Conservation (phyloP, 352 stramenopile genomes). For the Globisporangium cederbergense region DNA sequence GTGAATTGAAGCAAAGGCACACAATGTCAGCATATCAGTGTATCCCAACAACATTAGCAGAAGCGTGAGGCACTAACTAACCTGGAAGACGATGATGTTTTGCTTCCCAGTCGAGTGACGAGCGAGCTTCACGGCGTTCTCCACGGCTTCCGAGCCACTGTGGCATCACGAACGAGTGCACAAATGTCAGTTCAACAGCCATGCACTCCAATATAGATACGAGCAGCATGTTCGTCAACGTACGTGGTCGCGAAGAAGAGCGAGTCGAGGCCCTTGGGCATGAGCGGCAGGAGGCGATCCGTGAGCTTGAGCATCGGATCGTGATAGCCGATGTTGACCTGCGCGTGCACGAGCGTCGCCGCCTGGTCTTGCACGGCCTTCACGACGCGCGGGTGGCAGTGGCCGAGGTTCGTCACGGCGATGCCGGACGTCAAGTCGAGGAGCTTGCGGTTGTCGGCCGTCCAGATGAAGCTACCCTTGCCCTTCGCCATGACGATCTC, state of each 20-base stretch:
- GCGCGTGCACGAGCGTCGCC: slow-evolving; percentile 83
- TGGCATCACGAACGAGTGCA: slow-evolving; percentile 1
- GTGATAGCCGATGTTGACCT: slow-evolving; percentile 93
- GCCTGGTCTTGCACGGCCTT: slow-evolving; percentile 89
- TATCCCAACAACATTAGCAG: background rate
- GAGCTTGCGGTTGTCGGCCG: slow-evolving; percentile 81
- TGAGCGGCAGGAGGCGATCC: slow-evolving; percentile 67
- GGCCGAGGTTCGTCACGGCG: slow-evolving; percentile 89
- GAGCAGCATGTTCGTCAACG: background rate
- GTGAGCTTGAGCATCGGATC: slow-evolving; percentile 90
- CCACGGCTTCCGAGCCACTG: slow-evolving; percentile 89
- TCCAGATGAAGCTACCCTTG: slow-evolving; percentile 87
- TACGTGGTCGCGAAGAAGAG: slow-evolving; percentile 88
- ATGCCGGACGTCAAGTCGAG: slow-evolving; percentile 94
- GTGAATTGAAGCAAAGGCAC: background rate
- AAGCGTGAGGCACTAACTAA: background rate
- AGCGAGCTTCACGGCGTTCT: slow-evolving; percentile 92
- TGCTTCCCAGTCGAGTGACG: slow-evolving; percentile 87
- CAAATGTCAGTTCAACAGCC: slow-evolving; percentile 4
- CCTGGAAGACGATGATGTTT: slow-evolving; percentile 87
- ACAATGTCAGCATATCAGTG: background rate
- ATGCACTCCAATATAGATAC: background rate
- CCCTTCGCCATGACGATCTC: slow-evolving; percentile 82
- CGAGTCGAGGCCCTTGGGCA: slow-evolving; percentile 82
- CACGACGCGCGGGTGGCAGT: slow-evolving; percentile 91